Evolutionary conservation across 1,284 basidiomycete genomes (phyloP).

Genomic region (Apiotrichum siamense): DNA sequence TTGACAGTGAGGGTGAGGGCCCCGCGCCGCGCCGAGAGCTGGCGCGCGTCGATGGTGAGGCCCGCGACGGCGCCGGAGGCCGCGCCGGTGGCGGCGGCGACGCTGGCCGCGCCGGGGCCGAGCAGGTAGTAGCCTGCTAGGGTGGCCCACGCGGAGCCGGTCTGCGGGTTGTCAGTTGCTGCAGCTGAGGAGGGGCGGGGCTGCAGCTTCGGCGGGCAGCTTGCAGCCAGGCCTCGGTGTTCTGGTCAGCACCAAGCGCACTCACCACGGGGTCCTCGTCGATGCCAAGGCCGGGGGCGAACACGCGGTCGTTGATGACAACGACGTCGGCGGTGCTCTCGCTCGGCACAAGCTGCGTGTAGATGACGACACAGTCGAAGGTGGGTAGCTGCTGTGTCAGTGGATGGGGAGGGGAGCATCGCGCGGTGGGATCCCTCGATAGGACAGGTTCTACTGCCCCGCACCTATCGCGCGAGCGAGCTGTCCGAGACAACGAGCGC

Average conservation of each 20-base stretch:
- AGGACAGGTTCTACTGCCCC: no score
- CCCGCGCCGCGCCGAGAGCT: conserved; percentile 7
- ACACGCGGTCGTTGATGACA: conserved; percentile 23
- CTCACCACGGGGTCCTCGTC: conserved; percentile 41
- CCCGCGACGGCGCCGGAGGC: not conserved
- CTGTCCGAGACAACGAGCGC: no score
- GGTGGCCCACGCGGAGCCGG: conserved; percentile 30
- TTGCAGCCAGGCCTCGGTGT: no score
- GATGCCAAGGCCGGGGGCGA: conserved; percentile 26
- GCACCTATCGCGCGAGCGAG: no score
- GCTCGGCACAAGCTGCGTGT: conserved; percentile 23
- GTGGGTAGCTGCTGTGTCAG: not conserved
- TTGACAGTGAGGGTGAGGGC: not conserved
- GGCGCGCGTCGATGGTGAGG: conserved; percentile 5
- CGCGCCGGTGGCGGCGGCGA: not conserved
- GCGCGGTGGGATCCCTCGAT: no score
- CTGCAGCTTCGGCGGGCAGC: no score
- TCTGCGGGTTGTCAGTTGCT: conserved; percentile 7
- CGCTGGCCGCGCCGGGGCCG: not conserved
- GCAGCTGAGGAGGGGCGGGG: no score
- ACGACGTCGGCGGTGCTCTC: not conserved
- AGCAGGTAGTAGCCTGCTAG: conserved; percentile 30
- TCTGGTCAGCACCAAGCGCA: not conserved
- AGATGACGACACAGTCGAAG: conserved; percentile 11
- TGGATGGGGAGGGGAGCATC: no score